A percentile compares a stretch with the other conserved stretches of the same genome.
Evolutionary conservation across 441 rosid genomes (phyloP).

Genomic region (Raphanus hybrid): DNA sequence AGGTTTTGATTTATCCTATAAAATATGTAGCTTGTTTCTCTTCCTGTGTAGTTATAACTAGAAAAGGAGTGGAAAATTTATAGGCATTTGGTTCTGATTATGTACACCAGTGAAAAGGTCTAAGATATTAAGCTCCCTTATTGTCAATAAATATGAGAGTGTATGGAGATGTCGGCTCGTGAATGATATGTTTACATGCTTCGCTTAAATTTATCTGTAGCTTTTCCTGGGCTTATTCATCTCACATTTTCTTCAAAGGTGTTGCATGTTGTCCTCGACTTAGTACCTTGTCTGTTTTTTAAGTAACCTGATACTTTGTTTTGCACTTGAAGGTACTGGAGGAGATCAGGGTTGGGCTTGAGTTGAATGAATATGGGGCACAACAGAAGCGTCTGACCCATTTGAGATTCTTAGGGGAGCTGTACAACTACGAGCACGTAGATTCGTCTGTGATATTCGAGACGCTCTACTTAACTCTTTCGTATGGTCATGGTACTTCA

Average conservation of each 20-base stretch:
- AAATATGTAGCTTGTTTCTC: too few relatives aligned
- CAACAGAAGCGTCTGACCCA: conserved; percentile 98
- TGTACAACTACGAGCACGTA: conserved; percentile 96
- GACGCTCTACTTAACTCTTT: conserved; percentile 84
- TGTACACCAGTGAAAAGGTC: too few relatives aligned
- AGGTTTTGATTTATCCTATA: too few relatives aligned
- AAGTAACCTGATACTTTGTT: conserved; percentile 23
- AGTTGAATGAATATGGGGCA: conserved; percentile 93
- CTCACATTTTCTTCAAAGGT: conserved; percentile 16
- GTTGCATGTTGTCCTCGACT: conserved; percentile 2
- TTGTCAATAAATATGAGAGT: too few relatives aligned
- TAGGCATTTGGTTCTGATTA: too few relatives aligned
- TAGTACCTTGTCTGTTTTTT: conserved; percentile 17
- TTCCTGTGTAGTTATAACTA: too few relatives aligned
- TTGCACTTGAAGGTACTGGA: conserved; percentile 83
- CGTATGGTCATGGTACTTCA: conserved; percentile 77
- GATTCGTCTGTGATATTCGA: conserved; percentile 98
- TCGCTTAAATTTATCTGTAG: not conserved
- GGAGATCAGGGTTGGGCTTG: conserved; percentile 96
- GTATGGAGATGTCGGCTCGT: not conserved
- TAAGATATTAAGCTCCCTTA: too few relatives aligned
- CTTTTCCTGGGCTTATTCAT: conserved; percentile 10
- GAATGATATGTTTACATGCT: not conserved
- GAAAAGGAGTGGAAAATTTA: too few relatives aligned
- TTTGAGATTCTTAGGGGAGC: conserved; percentile 96